These are phyloP conservation scores for Pseudogymnoascus sp. DNA, from an alignment of 2,329 filamentous ascomycete species.

Conservation along the genomic window DNA sequence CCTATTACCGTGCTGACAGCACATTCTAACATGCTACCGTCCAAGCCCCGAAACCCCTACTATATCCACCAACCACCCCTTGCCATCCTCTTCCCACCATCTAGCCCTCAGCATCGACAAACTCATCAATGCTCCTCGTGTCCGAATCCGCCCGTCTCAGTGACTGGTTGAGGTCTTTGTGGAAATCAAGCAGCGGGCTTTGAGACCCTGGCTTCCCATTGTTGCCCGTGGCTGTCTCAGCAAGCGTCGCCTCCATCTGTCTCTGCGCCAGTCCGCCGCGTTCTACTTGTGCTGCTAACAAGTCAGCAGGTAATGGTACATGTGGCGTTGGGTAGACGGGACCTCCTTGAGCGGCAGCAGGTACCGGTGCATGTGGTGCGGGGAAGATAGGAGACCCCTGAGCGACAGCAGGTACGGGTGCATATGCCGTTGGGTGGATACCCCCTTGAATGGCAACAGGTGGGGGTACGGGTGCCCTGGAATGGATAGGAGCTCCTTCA, in stretches of 20 bases:
- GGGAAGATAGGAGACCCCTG: not conserved
- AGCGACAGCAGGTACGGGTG: not conserved
- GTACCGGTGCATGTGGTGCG: not conserved
- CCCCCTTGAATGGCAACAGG: not conserved
- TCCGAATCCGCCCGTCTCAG: slow-evolving; percentile 33
- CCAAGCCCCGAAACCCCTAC: not conserved
- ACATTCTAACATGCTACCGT: slow-evolving; percentile 1
- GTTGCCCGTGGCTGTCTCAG: slow-evolving; percentile 18
- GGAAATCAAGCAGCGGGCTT: slow-evolving; percentile 43
- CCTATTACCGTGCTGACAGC: slow-evolving; percentile 9
- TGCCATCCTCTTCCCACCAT: not conserved
- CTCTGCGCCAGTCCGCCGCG: slow-evolving; percentile 24
- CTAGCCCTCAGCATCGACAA: slow-evolving; percentile 28
- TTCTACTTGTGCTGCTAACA: slow-evolving; percentile 22
- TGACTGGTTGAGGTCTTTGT: slow-evolving; percentile 45
- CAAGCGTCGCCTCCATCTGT: slow-evolving; percentile 24
- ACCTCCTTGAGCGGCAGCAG: not conserved
- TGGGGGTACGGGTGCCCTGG: not conserved
- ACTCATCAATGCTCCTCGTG: slow-evolving; percentile 25
- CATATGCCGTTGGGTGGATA: not conserved
- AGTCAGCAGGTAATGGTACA: slow-evolving; percentile 19
- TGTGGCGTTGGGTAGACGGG: slow-evolving; percentile 10
- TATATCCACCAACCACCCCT: not conserved
- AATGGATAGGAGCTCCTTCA: not conserved
- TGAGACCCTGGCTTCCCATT: not conserved